phyloP scores from a whole-genome alignment of 257 asterid genomes.

The Perilla frutescens region DNA sequence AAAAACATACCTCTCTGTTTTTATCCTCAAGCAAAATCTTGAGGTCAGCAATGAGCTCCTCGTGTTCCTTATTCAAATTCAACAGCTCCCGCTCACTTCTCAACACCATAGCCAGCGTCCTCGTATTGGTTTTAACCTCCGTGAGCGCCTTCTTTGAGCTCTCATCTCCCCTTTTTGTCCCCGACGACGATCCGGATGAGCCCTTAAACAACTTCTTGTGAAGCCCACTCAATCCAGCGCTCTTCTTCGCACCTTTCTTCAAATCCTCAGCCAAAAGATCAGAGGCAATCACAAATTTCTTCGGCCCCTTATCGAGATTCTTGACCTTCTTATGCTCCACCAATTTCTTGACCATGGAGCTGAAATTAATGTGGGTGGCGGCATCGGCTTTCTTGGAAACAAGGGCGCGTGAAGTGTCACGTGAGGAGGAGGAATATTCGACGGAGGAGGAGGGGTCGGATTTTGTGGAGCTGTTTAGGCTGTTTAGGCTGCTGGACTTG shows the following conservation, averaged over 20 bases:
- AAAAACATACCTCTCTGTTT: slow-evolving; percentile 61
- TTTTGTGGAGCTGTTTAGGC: slow-evolving; percentile 57
- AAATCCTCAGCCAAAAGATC: slow-evolving; percentile 76
- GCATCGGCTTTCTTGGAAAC: slow-evolving; percentile 44
- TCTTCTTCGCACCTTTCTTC: slow-evolving; percentile 65
- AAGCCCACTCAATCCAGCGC: slow-evolving; percentile 60
- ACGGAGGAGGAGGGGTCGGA: slow-evolving; percentile 84
- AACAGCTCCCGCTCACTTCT: slow-evolving; percentile 96
- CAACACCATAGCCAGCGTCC: slow-evolving; percentile 90
- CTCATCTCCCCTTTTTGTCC: slow-evolving; percentile 49
- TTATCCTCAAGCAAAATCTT: slow-evolving; percentile 69
- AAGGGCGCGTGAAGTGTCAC: slow-evolving; percentile 49
- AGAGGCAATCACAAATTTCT: slow-evolving; percentile 52
- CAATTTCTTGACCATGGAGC: slow-evolving; percentile 72
- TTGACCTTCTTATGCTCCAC: slow-evolving; percentile 65
- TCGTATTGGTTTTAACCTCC: slow-evolving; percentile 75
- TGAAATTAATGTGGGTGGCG: slow-evolving; percentile 43
- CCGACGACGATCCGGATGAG: slow-evolving; percentile 40
- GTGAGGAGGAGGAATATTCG: slow-evolving; percentile 45
- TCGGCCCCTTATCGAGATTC: slow-evolving; percentile 46
- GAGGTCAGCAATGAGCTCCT: slow-evolving; percentile 64
- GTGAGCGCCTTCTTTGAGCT: slow-evolving; percentile 77
- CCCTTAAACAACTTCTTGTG: slow-evolving; percentile 89
- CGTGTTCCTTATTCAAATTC: slow-evolving; percentile 71
- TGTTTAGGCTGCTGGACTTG: slow-evolving; percentile 31